phyloP scores from a whole-genome alignment of 2,329 filamentous ascomycete genomes.

The Arthrobotrys pseudoclavata region DNA sequence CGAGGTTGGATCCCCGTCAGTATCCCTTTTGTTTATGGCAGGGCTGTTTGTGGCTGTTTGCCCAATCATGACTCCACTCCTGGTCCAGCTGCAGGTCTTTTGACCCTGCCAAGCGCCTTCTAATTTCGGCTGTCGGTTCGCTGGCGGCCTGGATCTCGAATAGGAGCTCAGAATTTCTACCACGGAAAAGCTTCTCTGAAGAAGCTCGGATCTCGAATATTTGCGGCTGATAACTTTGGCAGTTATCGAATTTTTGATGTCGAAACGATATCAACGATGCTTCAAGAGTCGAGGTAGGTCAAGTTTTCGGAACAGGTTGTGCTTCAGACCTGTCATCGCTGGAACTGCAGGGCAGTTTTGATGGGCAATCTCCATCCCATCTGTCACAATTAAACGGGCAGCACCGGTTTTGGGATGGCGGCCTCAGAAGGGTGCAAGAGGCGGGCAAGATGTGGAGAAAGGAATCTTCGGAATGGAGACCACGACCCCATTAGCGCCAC shows the following conservation, averaged over 20 bases:
- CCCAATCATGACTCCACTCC: conserved; percentile 44
- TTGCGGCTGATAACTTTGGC: conserved; percentile 25
- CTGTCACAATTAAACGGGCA: conserved; percentile 41
- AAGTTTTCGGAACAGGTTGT: conserved; percentile 16
- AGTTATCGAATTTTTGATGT: not conserved
- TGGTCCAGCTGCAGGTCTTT: conserved; percentile 39
- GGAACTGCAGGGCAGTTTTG: conserved; percentile 29
- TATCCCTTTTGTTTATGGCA: conserved; percentile 30
- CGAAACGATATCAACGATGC: conserved; percentile 3
- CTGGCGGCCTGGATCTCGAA: conserved; percentile 52
- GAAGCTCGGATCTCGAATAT: conserved; percentile 6
- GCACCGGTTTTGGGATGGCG: conserved; percentile 44
- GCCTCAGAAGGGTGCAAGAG: conserved; percentile 19
- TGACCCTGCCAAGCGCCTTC: conserved; percentile 59
- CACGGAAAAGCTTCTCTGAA: not conserved
- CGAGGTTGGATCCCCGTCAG: conserved; percentile 20
- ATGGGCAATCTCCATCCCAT: conserved; percentile 21
- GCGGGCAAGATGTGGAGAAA: conserved; percentile 38
- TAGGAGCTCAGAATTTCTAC: conserved; percentile 34
- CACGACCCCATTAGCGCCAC: conserved; percentile 28
- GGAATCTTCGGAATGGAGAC: conserved; percentile 34
- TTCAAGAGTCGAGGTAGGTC: conserved; percentile 10
- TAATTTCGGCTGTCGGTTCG: conserved; percentile 56
- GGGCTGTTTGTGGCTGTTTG: conserved; percentile 8
- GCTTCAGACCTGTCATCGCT: conserved; percentile 8